Evolutionary conservation across 768 basidiomycete genomes (phyloP), one percentile per base, ranked within the genome.

Genomic region (Pleurotus platypus): DNA sequence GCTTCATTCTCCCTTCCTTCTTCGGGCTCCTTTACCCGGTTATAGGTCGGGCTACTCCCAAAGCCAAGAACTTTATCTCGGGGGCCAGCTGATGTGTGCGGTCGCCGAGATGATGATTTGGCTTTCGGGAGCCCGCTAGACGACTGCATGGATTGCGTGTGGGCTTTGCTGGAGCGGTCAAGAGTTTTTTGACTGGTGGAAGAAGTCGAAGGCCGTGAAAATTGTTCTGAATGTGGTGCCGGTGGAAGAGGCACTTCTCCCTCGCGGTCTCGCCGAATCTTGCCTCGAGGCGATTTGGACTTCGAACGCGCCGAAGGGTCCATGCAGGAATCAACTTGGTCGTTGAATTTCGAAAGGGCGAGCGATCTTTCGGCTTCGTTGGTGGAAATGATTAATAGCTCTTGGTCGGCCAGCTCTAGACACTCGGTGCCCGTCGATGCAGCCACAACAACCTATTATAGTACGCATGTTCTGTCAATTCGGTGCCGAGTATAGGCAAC

Each of bases 61-160:
- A 72, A 72, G 51, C 67, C 70, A 50, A 68, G 67, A 27, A 76
- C 67, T 66, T 75, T 78, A 64, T 89, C 87, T 58, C 85, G 74
- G 24, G 83, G 84, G 11, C 88, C 87, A n/a, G 86, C 86, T 58
- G 85, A 86, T 20, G 88, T 90, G 65, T 90, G 87, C 35, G 88
- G 88, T 46, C 88, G 72, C 57, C 84, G 76, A 39, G 72, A 67
- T 45, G 68, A 57, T 61, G 16, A 63, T 57, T 67, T 75, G 61
- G 56, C 57, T 58, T 63, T 72, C 58, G 56, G 67, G 16, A 62
- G 60, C 27, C 40, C 59, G 27, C 38, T 26, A 16, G 20, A 48
- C n/a, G 43, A 13, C 13, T 42, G 45, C 24, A 43, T 53, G 49
- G 57, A 16, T 40, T 2, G 43, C 35, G 43, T 27, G 46, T 38